Evolutionary conservation across 225 moss, liverwort and hornwort species (phyloP).

Genomic region (Sphagnum tenellum): DNA sequence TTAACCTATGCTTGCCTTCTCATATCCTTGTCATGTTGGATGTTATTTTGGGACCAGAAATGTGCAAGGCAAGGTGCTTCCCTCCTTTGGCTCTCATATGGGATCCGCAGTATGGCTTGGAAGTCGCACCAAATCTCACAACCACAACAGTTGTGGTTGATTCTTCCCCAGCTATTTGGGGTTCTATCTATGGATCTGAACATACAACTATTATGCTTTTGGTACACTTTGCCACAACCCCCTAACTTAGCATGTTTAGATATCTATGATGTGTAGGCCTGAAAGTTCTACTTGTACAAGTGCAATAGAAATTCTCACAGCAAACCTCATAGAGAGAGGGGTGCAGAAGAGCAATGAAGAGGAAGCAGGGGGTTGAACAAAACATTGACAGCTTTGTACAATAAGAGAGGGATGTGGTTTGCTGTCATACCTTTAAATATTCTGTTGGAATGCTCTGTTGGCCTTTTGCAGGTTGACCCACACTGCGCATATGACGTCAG

Average conservation of each 20-base stretch:
- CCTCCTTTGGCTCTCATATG: conserved; percentile 94
- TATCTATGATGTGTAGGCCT: no score
- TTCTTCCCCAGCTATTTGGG: conserved; percentile 92
- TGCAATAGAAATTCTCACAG: no score
- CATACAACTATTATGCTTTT: conserved; percentile 73
- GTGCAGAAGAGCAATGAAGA: no score
- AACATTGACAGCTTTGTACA: no score
- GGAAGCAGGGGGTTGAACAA: no score
- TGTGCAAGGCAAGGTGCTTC: conserved; percentile 93
- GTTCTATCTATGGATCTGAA: conserved; percentile 67
- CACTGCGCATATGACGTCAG: conserved; percentile 88
- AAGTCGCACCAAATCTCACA: conserved; percentile 79
- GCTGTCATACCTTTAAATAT: no score
- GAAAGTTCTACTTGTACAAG: no score
- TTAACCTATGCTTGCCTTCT: no score
- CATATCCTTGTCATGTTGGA: background rate
- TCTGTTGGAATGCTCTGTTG: background rate
- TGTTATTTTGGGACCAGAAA: conserved; percentile 37
- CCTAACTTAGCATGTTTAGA: no score
- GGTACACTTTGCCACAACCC: conserved; percentile 24
- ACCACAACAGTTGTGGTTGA: conserved; percentile 80
- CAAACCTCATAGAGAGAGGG: no score
- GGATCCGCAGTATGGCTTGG: conserved; percentile 87
- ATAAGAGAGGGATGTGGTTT: no score
- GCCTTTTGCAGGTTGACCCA: conserved; percentile 78